phyloP scores from a whole-genome alignment of 768 basidiomycete genomes.

The Calvatia gigantea region DNA sequence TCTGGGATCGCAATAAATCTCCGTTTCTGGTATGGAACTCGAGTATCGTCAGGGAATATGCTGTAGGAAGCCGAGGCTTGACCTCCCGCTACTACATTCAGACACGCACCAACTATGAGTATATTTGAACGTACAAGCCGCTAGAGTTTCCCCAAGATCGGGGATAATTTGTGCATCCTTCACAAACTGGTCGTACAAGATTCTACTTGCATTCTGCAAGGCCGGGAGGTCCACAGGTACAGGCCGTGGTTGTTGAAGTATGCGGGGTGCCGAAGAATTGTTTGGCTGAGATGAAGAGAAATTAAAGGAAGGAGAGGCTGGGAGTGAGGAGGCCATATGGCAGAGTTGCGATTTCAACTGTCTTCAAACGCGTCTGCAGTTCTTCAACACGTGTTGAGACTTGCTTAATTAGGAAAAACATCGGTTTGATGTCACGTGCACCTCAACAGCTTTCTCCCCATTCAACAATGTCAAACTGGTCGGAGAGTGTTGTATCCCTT shows the following conservation, averaged over 20 bases:
- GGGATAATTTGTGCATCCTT: conserved; percentile 76
- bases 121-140: conserved; percentile 42
- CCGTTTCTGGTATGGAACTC: conserved; percentile 78
- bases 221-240: conserved; percentile 54
- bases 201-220: conserved; percentile 62
- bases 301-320: conserved; percentile 13
- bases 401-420: not conserved
- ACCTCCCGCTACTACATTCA: conserved; percentile 44
- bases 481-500: not conserved
- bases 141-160: conserved; percentile 68
- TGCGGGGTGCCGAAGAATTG: conserved; percentile 17
- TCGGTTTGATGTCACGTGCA: not conserved
- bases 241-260: conserved; percentile 26
- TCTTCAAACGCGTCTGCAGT: conserved; percentile 6
- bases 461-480: not conserved
- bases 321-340: conserved; percentile 11
- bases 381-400: conserved; percentile 10
- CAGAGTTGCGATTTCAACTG: conserved; percentile 3
- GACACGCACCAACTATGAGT: conserved; percentile 7
- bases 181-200: conserved; percentile 63
- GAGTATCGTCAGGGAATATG: conserved; percentile 71
- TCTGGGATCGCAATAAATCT: conserved; percentile 77
- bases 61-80: conserved; percentile 77
- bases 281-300: conserved; percentile 16
- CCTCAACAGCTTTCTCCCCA: not conserved